Conservation (phyloP, 106 monocot species). For the Acorus calamus region DNA sequence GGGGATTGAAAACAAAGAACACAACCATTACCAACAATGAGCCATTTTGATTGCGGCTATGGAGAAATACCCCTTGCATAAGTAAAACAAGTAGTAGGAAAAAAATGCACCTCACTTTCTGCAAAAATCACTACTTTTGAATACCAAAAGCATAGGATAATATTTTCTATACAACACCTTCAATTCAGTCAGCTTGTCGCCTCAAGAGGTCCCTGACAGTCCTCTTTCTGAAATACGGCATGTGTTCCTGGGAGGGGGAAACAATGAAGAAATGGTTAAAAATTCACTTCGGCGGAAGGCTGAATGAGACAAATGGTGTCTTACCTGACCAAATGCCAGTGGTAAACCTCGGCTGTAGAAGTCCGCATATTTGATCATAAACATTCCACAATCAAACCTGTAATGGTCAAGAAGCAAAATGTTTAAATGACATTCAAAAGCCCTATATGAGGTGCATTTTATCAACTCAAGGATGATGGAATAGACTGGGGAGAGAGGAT, state of each 20-base stretch:
- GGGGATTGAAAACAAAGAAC: too few species aligned
- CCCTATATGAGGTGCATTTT: too few species aligned
- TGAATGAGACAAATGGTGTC: neutral
- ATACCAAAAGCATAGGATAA: too few species aligned
- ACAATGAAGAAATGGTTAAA: neutral
- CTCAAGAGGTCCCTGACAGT: slow-evolving; percentile 65
- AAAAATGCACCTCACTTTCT: too few species aligned
- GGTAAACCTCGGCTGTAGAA: slow-evolving; percentile 71
- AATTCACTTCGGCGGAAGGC: neutral
- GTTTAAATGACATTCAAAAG: neutral
- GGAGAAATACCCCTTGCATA: too few species aligned
- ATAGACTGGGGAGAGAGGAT: too few species aligned
- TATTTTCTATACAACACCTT: too few species aligned
- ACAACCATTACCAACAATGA: too few species aligned
- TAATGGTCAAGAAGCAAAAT: neutral
- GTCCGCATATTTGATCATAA: slow-evolving; percentile 93
- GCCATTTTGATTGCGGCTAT: too few species aligned
- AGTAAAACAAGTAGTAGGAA: too few species aligned
- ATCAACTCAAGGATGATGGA: too few species aligned
- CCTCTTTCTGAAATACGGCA: slow-evolving; percentile 74
- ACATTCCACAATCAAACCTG: slow-evolving; percentile 97
- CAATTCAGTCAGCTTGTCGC: slow-evolving; percentile 52
- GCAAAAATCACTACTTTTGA: too few species aligned
- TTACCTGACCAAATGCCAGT: slow-evolving; percentile 63
- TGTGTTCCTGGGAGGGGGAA: slow-evolving; percentile 34